Evolutionary conservation across 148 eudicot species (phyloP).

Genomic region (Diospyros kaki): DNA sequence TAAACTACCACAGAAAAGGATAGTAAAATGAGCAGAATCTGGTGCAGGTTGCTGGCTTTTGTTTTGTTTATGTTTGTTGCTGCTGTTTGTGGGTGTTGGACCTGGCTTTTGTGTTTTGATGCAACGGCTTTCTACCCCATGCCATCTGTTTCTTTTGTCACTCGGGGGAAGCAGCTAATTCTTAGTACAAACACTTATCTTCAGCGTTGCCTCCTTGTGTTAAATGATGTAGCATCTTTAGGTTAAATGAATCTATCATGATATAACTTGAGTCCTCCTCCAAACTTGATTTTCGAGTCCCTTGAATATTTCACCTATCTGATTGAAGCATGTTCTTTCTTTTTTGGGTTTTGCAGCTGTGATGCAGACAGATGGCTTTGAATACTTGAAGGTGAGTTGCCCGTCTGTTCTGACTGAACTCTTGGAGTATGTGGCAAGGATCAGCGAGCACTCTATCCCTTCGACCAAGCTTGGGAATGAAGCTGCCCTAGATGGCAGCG

Average conservation of each 20-base stretch:
- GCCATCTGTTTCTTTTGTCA: no score
- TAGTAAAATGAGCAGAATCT: no score
- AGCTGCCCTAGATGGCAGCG: constrained; percentile 57
- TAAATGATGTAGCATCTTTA: not conserved
- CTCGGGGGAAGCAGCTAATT: no score
- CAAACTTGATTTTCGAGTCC: not conserved
- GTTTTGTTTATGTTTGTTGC: no score
- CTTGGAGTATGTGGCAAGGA: constrained; percentile 64
- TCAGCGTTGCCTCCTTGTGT: no score
- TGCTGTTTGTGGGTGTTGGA: no score
- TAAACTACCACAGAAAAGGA: no score
- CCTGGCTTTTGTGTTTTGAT: no score
- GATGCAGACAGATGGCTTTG: constrained; percentile 95
- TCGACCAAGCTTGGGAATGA: constrained; percentile 43
- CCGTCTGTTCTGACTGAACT: constrained; percentile 72
- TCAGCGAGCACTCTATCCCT: constrained; percentile 53
- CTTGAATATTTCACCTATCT: not conserved
- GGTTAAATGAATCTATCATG: not conserved
- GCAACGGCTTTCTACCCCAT: no score
- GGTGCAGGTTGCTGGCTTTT: no score
- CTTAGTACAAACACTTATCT: no score
- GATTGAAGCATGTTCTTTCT: not conserved
- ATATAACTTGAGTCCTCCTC: not conserved
- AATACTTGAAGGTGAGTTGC: constrained; percentile 81
- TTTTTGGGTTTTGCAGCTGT: constrained; percentile 53